A percentile compares a stretch with the other conserved stretches of the same genome.
Evolutionary conservation across 2,329 filamentous ascomycete genomes (phyloP).

Genomic region (Monilinia laxa): DNA sequence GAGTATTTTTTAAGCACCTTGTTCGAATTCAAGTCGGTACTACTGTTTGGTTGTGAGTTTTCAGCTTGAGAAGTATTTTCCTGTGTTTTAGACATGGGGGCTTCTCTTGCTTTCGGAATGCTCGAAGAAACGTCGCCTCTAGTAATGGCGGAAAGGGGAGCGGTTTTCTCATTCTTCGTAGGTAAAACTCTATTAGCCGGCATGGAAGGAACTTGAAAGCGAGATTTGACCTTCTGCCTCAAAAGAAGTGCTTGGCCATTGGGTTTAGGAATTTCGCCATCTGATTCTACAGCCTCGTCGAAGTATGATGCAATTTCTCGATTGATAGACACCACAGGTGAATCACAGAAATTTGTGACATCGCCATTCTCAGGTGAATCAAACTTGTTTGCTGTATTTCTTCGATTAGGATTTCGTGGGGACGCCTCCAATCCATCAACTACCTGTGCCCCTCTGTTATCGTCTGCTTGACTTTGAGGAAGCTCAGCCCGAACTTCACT

Average conservation of each 20-base stretch:
- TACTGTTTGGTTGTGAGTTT: neutral
- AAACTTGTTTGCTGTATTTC: neutral
- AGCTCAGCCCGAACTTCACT: neutral
- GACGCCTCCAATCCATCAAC: neutral
- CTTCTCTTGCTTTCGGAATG: neutral
- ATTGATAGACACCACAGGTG: neutral
- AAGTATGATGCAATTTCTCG: neutral
- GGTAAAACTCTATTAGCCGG: neutral
- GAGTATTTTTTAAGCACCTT: neutral
- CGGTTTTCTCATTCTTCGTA: neutral
- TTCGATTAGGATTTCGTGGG: neutral
- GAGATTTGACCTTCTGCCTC: neutral
- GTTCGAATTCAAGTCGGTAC: neutral
- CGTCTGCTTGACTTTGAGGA: neutral
- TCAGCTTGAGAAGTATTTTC: conserved; percentile 3
- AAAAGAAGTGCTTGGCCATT: neutral
- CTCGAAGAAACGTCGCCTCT: neutral
- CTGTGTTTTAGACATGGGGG: neutral
- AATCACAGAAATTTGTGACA: neutral
- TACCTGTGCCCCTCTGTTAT: neutral
- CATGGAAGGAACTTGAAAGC: neutral
- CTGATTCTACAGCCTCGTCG: neutral
- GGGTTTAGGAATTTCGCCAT: neutral
- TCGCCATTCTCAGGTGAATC: neutral
- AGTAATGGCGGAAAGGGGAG: neutral